A percentile compares a stretch with the other conserved stretches of the same genome.
These are phyloP conservation scores for Yamagishiella unicocca DNA, from an alignment of 139 green algal genomes.

Conservation along the genomic window DNA sequence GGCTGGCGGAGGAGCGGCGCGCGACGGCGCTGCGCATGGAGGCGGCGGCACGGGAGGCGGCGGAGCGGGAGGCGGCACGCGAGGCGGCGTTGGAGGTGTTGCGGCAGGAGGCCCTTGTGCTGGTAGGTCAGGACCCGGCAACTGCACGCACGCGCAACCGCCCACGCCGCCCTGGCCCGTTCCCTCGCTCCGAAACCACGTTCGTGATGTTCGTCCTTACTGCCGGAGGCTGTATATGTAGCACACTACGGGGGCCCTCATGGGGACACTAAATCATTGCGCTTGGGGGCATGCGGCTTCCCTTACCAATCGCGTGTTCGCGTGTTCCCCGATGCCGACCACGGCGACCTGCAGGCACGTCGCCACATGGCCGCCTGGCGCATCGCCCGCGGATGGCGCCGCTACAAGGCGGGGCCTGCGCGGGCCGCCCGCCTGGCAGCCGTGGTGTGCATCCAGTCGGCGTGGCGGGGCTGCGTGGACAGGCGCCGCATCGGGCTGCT, in stretches of 20 bases:
- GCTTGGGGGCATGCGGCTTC: neutral
- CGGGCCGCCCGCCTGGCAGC: constrained; percentile 18
- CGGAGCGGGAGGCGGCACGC: neutral
- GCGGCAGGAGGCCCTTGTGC: neutral
- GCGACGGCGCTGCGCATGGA: neutral
- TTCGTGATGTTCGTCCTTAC: no score
- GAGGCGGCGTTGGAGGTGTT: neutral
- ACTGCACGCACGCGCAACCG: no score
- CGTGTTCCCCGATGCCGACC: neutral
- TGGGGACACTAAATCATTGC: no score
- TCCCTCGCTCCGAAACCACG: no score
- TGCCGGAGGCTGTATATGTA: no score
- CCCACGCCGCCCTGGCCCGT: no score
- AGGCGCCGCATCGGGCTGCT: neutral
- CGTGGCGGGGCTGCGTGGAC: constrained; percentile 12
- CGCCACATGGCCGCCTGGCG: constrained; percentile 15
- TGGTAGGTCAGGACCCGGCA: constrained; percentile 18
- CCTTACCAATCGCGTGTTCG: neutral
- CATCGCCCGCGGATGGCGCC: constrained; percentile 18
- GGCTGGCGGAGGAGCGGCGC: neutral
- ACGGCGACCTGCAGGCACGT: neutral
- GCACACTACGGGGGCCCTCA: no score
- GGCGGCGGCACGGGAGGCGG: neutral
- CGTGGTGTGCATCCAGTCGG: constrained; percentile 9
- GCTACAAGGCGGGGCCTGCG: neutral